These are phyloP conservation scores for Penicillium canescens DNA, from an alignment of 495 filamentous ascomycete genomes.

Conservation along the genomic window DNA sequence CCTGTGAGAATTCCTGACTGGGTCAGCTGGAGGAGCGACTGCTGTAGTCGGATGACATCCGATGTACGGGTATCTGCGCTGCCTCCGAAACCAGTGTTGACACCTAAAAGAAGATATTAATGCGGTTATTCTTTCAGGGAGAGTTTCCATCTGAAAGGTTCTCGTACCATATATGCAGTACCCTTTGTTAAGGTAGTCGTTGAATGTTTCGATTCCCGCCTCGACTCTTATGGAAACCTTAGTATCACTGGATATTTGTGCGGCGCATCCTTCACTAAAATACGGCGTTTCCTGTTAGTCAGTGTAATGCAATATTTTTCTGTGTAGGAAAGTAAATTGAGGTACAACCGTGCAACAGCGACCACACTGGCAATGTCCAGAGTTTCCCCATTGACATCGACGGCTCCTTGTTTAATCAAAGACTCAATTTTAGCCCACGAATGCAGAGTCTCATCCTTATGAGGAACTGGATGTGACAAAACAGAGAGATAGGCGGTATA, in stretches of 20 bases:
- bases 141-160: background rate
- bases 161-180: background rate
- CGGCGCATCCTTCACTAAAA: too few relatives aligned
- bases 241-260: background rate
- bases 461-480: too few relatives aligned
- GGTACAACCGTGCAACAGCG: background rate
- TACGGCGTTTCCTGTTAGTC: too few relatives aligned
- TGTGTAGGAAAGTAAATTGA: background rate
- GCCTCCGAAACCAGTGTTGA: constrained; percentile 66
- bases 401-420: too few relatives aligned
- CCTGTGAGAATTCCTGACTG: constrained; percentile 26
- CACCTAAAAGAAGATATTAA: background rate
- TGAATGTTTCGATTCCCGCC: background rate
- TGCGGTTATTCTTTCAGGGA: background rate
- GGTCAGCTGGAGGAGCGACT: constrained; percentile 50
- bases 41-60: constrained; percentile 47
- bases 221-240: background rate
- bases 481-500: too few relatives aligned
- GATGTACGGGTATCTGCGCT: constrained; percentile 53
- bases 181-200: background rate
- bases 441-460: too few relatives aligned
- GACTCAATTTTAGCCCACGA: too few relatives aligned
- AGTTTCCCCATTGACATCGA: background rate
- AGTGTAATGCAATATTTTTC: too few relatives aligned
- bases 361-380: background rate